Evolutionary conservation across 768 basidiomycete genomes (phyloP).

Genomic region (Mrakia gelida): DNA sequence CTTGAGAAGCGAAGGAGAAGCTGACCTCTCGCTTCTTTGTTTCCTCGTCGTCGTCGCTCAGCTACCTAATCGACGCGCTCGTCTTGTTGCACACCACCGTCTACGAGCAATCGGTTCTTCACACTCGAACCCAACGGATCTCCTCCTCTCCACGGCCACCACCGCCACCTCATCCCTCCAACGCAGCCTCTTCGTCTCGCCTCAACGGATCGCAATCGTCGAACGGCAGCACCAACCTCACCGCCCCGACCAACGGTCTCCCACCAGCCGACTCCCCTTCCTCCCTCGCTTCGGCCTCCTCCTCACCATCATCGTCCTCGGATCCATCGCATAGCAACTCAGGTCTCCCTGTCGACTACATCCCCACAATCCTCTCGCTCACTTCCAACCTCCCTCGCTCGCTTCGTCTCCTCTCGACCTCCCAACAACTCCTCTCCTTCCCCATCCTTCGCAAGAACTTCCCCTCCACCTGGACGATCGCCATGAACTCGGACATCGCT

Average conservation of each 20-base stretch:
- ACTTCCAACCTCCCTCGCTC: conserved; percentile 10
- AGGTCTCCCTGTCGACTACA: conserved; percentile 27
- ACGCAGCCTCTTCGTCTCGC: neutral
- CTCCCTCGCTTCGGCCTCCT: conserved; percentile 21
- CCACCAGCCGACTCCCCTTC: conserved; percentile 28
- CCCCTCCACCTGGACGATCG: conserved; percentile 16
- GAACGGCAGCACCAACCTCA: neutral
- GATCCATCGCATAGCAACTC: neutral
- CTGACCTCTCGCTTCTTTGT: neutral
- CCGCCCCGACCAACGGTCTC: neutral
- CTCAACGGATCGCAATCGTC: conserved; percentile 5
- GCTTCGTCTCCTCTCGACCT: conserved; percentile 6
- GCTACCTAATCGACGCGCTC: conserved; percentile 31
- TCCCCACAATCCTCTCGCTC: conserved; percentile 10
- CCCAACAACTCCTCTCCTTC: conserved; percentile 13
- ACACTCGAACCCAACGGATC: conserved; percentile 25
- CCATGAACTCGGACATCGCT: conserved; percentile 4
- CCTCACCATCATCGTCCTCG: conserved; percentile 4
- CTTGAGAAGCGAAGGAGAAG: neutral
- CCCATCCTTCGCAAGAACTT: conserved; percentile 8
- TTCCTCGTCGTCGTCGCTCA: neutral
- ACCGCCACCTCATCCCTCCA: conserved; percentile 11
- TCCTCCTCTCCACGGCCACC: conserved; percentile 17
- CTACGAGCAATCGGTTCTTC: conserved; percentile 19
- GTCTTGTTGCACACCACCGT: conserved; percentile 28